Base-by-base conservation (phyloP, 2,329 filamentous ascomycete genomes). In the Sphaerulina musiva region DNA sequence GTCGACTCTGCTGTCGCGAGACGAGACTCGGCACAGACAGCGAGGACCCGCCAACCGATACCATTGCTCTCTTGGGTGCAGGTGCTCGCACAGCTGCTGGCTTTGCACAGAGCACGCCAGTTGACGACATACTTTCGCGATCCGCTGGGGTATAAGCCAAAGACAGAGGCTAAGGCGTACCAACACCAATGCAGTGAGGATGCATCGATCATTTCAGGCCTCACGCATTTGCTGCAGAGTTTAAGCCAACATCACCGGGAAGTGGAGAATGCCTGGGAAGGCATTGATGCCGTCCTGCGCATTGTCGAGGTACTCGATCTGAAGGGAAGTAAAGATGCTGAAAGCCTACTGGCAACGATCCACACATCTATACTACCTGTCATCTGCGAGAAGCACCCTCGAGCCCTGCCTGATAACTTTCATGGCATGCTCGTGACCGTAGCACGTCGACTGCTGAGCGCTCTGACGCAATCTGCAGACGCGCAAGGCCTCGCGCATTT, bases 371-470 rank as follows among this genome's bases (percentile, higher is more conserved):
- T 69, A 7, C 42, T 67, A 17, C 65, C 64, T 7, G 44, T 57
- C 12, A 57, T 66, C n/a, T 62, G 63, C 26, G 61, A 62, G 36
- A 69, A 67, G 48, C 64, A 66, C 44, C 63, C 66, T 9, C 61
- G 66, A 38, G 64, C 61, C 7, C 52, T 69, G 11, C 65, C 65
- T 2, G 41, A 52, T 1, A 48, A 52, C 17, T 64, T 69, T 32
- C 66, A 69, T 51, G 55, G 54, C 12, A 46, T 53, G n/a, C 34
- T 58, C 29, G 32, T 62, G 12, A 42, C 54, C 14, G 44, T 43
- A 12, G 42, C 52, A 12, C 26, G 48, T 34, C 41, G 31, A 26
- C 32, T 48, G 45, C 48, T 59, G 4, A n/a, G 31, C 44, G 45
- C 20, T 7, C 23, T 56, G 32, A 31, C 51, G 51, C n/a, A 38